Evolutionary conservation across 164 flowering plant species (phyloP).

Genomic region (Magnolia officinalis): DNA sequence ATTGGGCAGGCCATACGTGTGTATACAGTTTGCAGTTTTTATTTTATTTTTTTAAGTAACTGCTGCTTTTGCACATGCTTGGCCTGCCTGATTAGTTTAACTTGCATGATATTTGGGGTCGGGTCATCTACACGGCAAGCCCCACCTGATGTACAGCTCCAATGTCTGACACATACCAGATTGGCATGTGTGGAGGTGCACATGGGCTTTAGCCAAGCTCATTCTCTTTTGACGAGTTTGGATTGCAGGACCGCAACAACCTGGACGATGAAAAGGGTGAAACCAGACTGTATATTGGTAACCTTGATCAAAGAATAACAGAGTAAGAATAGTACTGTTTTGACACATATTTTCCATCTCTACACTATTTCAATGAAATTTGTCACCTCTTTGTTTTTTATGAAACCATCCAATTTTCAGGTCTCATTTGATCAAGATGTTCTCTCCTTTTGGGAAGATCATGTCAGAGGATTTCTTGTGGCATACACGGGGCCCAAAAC

Average conservation of each 20-base stretch:
- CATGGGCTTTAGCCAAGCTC: not conserved
- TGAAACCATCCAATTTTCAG: constrained; percentile 24
- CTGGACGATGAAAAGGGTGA: constrained; percentile 51
- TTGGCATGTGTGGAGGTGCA: not conserved
- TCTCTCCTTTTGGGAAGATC: constrained; percentile 86
- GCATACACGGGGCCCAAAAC: constrained; percentile 89
- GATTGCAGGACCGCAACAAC: constrained; percentile 45
- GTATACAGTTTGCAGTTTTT: too few relatives aligned
- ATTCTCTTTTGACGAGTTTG: not conserved
- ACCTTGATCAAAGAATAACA: constrained; percentile 74
- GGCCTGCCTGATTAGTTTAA: not conserved
- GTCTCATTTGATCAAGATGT: constrained; percentile 74
- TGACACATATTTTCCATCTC: not conserved
- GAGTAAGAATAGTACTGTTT: constrained; percentile 46
- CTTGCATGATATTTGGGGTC: not conserved
- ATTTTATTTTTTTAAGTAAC: not conserved
- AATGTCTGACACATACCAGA: too few relatives aligned
- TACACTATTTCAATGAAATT: not conserved
- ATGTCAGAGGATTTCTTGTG: constrained; percentile 73
- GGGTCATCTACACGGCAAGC: not conserved
- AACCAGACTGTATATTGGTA: constrained; percentile 71
- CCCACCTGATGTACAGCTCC: not conserved
- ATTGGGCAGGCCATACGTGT: too few relatives aligned
- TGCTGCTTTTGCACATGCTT: not conserved
- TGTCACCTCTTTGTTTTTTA: not conserved